Conservation (phyloP, 352 stramenopile species). For the Pythium myriotylum region DNA sequence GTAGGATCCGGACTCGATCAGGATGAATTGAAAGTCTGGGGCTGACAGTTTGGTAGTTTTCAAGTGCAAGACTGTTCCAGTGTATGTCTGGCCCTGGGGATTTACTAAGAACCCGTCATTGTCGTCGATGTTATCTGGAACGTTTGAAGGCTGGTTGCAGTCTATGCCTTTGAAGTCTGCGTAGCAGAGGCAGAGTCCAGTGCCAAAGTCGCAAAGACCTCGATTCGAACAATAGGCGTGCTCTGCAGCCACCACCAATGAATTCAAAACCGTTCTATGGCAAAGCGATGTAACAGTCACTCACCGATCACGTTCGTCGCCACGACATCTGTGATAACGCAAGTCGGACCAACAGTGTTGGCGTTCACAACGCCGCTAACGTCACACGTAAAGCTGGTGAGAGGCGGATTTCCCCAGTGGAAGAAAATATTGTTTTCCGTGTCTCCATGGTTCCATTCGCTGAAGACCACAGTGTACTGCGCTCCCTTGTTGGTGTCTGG, state of each 20-base stretch:
- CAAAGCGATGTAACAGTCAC: conserved; percentile 1
- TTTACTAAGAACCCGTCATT: conserved; percentile 76
- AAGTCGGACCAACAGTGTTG: conserved; percentile 45
- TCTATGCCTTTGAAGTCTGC: conserved; percentile 73
- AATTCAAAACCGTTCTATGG: too few species aligned
- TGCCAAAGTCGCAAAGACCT: conserved; percentile 73
- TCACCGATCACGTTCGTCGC: conserved; percentile 57
- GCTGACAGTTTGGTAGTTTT: conserved; percentile 55
- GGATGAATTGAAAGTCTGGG: conserved; percentile 68
- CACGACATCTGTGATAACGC: conserved; percentile 64
- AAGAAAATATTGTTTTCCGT: conserved; percentile 84
- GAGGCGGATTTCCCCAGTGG: conserved; percentile 73
- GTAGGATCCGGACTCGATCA: conserved; percentile 48
- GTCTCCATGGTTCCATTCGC: conserved; percentile 53
- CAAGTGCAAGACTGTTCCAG: conserved; percentile 63
- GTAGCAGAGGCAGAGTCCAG: conserved; percentile 72
- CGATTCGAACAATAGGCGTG: conserved; percentile 81
- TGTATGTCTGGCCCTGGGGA: conserved; percentile 53
- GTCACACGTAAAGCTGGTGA: conserved; percentile 81
- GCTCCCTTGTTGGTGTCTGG: conserved; percentile 51
- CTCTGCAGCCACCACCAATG: conserved; percentile 39
- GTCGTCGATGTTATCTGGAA: conserved; percentile 67
- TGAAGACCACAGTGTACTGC: conserved; percentile 72
- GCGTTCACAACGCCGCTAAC: conserved; percentile 47
- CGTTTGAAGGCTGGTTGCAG: conserved; percentile 68